Base-by-base conservation (phyloP, 768 basidiomycete species). In the Boletus pseudo-olivaceus region DNA sequence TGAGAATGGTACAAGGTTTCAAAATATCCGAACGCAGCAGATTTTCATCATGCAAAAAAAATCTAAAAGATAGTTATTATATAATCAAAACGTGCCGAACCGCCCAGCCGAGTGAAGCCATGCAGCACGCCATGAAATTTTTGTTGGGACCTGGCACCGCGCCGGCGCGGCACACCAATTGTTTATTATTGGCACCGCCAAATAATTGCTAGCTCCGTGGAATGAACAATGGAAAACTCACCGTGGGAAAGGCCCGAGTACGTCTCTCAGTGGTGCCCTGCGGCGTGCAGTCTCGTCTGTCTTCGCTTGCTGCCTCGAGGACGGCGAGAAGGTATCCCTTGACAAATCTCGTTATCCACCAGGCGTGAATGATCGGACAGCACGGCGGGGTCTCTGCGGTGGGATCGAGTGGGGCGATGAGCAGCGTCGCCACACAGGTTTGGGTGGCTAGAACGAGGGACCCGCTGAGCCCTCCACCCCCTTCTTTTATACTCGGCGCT, bases 271-370 rank as follows among this genome's bases (percentile, higher is more conserved):
- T 51, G 17, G 54, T 45, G 53, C 46, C 48, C 46, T 49, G 49
- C 53, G 40, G 56, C 54, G 49, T 58, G 57, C 56, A 44, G 54
- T 51, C 54, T 51, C 52, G 49, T 56, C 59, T 62, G 64, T 54
- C 43, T 55, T 71, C 67, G 67, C 67, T 70, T 71, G 60, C 40
- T 52, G 53, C 68, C 68, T 69, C 66, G 70, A 69, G 68, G 68
- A 65, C 63, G 59, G 62, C 26, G 49, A 66, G 58, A 70, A 69
- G 61, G 47, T 12, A 39, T 44, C 33, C 35, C 48, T 51, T 57
- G 48, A 57, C 65, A 59, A 59, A 59, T 60, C 48, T 53, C 57
- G 61, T 66, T 66, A 60, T 59, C 63, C 64, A 54, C 54, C 23
- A 58, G 54, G 55, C 39, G 55, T 57, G 49, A 15, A 4, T 45